These are phyloP conservation scores for Ustilago crameri DNA, from an alignment of 1,284 basidiomycete genomes.

Conservation along the genomic window DNA sequence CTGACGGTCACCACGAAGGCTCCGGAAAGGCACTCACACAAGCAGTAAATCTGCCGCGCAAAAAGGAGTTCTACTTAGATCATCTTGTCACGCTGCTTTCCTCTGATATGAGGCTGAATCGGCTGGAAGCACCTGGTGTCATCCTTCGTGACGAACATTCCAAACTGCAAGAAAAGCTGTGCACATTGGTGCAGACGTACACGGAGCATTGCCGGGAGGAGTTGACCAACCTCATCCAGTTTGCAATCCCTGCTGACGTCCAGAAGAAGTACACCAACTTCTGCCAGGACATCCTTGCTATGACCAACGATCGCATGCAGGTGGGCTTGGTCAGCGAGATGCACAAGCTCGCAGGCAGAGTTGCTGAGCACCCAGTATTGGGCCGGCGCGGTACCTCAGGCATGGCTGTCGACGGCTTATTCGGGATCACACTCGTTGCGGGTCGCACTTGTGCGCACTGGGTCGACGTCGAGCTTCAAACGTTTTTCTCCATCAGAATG, in stretches of 20 bases:
- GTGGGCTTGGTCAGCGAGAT: conserved; percentile 9
- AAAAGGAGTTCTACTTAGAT: conserved; percentile 10
- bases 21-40: no score
- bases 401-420: background rate
- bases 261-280: conserved; percentile 2
- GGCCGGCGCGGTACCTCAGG: background rate
- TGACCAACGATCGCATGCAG: conserved; percentile 11
- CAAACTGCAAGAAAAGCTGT: conserved; percentile 12
- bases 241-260: background rate
- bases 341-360: conserved; percentile 11
- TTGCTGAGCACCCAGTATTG: conserved; percentile 2
- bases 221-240: conserved; percentile 6
- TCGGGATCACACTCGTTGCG: background rate
- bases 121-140: background rate
- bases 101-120: background rate
- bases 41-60: background rate
- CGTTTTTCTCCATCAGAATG: conserved; percentile 5
- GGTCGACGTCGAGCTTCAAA: conserved; percentile 5
- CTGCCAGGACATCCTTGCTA: conserved; percentile 9
- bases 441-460: background rate
- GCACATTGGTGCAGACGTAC: conserved; percentile 3
- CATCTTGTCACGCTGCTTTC: conserved; percentile 10
- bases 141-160: background rate
- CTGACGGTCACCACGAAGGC: no score
- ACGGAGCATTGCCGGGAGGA: background rate